Evolutionary conservation across 2,329 filamentous ascomycete species (phyloP), one percentile per base, ranked within the genome.

Genomic region (Paraphoma chrysanthemicola): DNA sequence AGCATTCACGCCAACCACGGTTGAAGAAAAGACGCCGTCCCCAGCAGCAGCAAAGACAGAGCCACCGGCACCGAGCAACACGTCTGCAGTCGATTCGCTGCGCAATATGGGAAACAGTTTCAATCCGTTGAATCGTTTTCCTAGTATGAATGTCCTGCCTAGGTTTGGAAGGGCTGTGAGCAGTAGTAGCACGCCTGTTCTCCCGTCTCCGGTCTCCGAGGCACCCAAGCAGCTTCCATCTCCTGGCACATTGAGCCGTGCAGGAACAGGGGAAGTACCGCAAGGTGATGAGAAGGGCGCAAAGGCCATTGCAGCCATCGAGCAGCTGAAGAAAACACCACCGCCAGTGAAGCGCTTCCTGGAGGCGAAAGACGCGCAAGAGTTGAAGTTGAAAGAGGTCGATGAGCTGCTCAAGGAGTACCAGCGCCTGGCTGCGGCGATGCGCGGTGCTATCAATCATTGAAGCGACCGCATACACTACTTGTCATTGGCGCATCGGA

Each of bases 101-200:
- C 88, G 91, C 52, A 94, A 86, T 72, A 83, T 96, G 57, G 89
- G 92, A 38, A 95, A 85, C 73, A 89, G 89, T 0, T 81, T 96
- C 33, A 96, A 96, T 68, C 92, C 92, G 3, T 88, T 96, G 73
- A 91, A 88, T 44, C 86, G 92, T 49, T 85, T 96, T 49, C 87
- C 90, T 8, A 84, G 88, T 33, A 92, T 95, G 72, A 85, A 85
- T 53, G 85, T 88, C 71, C 89, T 96, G 64, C 87, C 90, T 53
- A 88, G 88, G 0, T 94, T 96, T 67, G 90, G 91, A 1, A 82
- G 89, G 50, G 77, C 80, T 17, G 77, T 81, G 8, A 82, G 68
- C 44, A 73, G 64, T 45, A 66, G 44, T 36, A 74, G 76, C 9
- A 78, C 83, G 23, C 76, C 80, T 18, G 54, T 78, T 14, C 64